Evolutionary conservation across 768 basidiomycete species (phyloP).

Genomic region (Chalciporus pseudorubinellus): DNA sequence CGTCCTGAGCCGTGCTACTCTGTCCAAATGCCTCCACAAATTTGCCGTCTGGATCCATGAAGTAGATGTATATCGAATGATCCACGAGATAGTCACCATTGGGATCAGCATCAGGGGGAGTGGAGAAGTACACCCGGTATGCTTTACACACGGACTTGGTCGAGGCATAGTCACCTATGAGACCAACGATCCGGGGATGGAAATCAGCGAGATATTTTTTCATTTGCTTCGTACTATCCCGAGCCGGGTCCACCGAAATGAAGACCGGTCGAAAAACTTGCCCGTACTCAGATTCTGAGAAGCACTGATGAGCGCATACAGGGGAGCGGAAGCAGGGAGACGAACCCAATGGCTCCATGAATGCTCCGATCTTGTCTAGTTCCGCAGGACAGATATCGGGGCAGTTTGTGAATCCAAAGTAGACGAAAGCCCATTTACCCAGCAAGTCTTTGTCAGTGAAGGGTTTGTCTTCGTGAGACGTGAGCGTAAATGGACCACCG

Average conservation of each 20-base stretch:
- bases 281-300: constrained; percentile 65
- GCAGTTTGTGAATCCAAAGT: constrained; percentile 99
- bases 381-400: constrained; percentile 99
- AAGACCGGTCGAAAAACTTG: constrained; percentile 84
- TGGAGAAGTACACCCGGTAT: constrained; percentile 98
- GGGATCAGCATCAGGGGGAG: constrained; percentile 81
- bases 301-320: constrained; percentile 8
- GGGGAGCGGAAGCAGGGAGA: not conserved
- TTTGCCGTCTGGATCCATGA: constrained; percentile 93
- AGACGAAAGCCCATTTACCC: constrained; percentile 88
- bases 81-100: constrained; percentile 97
- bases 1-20: constrained; percentile 63
- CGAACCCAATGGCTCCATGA: constrained; percentile 73
- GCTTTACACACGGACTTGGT: constrained; percentile 90
- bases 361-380: constrained; percentile 87
- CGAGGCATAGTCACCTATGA: constrained; percentile 81
- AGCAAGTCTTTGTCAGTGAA: constrained; percentile 84
- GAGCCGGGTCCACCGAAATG: constrained; percentile 94
- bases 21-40: constrained; percentile 98
- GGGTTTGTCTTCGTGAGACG: constrained; percentile 56
- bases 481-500: constrained; percentile 86
- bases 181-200: constrained; percentile 84
- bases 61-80: constrained; percentile 94
- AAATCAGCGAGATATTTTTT: constrained; percentile 76
- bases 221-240: constrained; percentile 68